Percentiles rank a stretch among this genome's conserved stretches.
Conservation (phyloP, 176 grass and related monocot species). For the Aegilops longissima region DNA sequence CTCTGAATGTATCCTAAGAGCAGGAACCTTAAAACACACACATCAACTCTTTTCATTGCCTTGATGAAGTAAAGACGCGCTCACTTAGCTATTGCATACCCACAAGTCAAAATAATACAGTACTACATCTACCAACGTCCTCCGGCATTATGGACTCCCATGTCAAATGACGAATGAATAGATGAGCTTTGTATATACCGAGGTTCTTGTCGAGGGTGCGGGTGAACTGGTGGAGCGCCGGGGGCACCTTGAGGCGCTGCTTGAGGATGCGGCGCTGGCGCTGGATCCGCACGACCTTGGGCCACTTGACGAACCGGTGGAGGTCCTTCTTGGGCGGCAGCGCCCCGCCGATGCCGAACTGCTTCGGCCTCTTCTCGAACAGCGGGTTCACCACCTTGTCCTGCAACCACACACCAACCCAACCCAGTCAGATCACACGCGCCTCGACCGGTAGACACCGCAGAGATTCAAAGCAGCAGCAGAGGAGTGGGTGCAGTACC, state of each 20-base stretch:
- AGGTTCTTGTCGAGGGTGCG: constrained; percentile 91
- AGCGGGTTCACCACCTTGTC: constrained; percentile 70
- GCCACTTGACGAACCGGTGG: constrained; percentile 86
- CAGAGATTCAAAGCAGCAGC: not conserved
- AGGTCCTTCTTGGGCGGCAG: constrained; percentile 89
- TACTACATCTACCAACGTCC: not conserved
- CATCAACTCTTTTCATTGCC: not conserved
- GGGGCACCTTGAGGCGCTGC: constrained; percentile 91
- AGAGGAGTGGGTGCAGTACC: not conserved
- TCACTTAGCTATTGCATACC: not conserved
- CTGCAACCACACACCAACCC: constrained; percentile 24
- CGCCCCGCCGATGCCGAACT: constrained; percentile 80
- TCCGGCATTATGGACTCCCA: not conserved
- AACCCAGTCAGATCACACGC: not conserved
- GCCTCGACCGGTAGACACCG: no score
- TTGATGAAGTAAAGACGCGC: not conserved
- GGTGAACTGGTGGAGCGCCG: constrained; percentile 91
- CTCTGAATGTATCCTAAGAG: not conserved
- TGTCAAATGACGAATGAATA: not conserved
- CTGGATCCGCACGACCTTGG: constrained; percentile 90
- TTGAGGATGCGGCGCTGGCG: constrained; percentile 92
- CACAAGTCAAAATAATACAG: not conserved
- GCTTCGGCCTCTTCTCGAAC: constrained; percentile 94
- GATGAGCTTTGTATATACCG: constrained; percentile 20
- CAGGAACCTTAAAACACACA: not conserved